Conservation (phyloP, 177 flowering plant species). For the Vitis hybrid region DNA sequence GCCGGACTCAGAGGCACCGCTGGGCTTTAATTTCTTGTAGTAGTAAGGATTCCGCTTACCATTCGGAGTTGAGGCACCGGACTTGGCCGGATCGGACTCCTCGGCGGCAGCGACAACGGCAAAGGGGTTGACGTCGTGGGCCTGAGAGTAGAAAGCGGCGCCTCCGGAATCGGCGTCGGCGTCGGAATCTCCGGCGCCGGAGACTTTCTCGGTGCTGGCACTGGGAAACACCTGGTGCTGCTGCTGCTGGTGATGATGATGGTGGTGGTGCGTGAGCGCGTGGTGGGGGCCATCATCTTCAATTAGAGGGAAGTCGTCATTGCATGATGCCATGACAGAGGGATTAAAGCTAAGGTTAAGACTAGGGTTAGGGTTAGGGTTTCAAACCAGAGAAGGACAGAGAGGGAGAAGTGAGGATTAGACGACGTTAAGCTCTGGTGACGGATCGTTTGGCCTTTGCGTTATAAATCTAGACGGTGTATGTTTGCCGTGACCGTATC, state of each 20-base stretch:
- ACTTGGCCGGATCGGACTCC: constrained; percentile 1
- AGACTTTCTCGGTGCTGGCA: background rate
- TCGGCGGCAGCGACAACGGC: background rate
- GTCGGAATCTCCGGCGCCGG: constrained; percentile 3
- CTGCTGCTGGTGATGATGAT: background rate
- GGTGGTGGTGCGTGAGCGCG: constrained; percentile 3
- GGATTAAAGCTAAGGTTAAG: background rate
- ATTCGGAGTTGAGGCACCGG: background rate
- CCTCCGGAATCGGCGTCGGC: constrained; percentile 1
- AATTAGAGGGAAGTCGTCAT: constrained; percentile 14
- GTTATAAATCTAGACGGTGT: background rate
- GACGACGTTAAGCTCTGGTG: constrained; percentile 14
- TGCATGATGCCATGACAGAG: constrained; percentile 14
- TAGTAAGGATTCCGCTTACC: constrained; percentile 11
- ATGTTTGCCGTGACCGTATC: background rate
- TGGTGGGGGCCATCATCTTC: constrained; percentile 3
- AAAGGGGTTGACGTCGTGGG: too few relatives aligned
- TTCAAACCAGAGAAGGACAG: background rate
- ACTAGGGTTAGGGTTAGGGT: background rate
- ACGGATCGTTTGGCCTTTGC: constrained; percentile 13
- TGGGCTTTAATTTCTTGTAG: constrained; percentile 10
- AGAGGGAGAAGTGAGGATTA: background rate
- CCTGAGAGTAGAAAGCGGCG: background rate
- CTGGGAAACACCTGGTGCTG: background rate
- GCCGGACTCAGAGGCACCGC: background rate